A percentile compares a stretch with the other conserved stretches of the same genome.
Evolutionary conservation across 306 rosid species (phyloP).

Genomic region (Mucuna pruriens): DNA sequence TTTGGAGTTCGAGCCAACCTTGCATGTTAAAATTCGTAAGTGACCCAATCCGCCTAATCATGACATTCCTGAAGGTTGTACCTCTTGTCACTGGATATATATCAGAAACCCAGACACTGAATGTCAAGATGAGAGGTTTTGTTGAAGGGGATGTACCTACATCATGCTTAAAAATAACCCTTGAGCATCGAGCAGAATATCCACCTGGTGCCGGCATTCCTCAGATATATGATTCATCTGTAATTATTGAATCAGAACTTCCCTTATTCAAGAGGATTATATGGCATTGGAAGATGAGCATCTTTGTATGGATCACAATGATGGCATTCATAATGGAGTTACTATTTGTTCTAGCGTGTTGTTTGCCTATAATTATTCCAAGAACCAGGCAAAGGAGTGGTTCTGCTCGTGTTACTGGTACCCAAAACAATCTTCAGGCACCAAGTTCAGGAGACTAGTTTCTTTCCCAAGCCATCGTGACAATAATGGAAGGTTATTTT

Average conservation of each 20-base stretch:
- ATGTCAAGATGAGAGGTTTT: conserved; percentile 71
- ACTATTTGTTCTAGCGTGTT: conserved; percentile 66
- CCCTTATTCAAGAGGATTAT: conserved; percentile 66
- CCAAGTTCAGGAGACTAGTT: conserved; percentile 38
- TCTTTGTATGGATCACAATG: conserved; percentile 76
- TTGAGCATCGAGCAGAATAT: conserved; percentile 87
- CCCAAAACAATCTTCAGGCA: conserved; percentile 31
- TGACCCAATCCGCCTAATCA: conserved; percentile 72
- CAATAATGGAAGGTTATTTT: conserved; percentile 3
- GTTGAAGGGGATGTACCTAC: conserved; percentile 68
- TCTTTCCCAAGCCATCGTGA: conserved; percentile 22
- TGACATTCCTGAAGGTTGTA: conserved; percentile 68
- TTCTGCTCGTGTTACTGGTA: conserved; percentile 37
- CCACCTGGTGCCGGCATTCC: conserved; percentile 87
- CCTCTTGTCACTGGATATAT: conserved; percentile 76
- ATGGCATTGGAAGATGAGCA: conserved; percentile 78
- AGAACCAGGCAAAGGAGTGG: conserved; percentile 56
- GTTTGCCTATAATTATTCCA: conserved; percentile 71
- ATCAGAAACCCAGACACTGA: conserved; percentile 78
- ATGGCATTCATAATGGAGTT: conserved; percentile 57
- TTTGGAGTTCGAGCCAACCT: conserved; percentile 76
- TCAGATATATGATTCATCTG: conserved; percentile 71
- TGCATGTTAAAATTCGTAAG: conserved; percentile 81
- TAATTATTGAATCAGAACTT: conserved; percentile 68
- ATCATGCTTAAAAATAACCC: conserved; percentile 76